phyloP scores from a whole-genome alignment of 768 basidiomycete species.

The Russula foetens region DNA sequence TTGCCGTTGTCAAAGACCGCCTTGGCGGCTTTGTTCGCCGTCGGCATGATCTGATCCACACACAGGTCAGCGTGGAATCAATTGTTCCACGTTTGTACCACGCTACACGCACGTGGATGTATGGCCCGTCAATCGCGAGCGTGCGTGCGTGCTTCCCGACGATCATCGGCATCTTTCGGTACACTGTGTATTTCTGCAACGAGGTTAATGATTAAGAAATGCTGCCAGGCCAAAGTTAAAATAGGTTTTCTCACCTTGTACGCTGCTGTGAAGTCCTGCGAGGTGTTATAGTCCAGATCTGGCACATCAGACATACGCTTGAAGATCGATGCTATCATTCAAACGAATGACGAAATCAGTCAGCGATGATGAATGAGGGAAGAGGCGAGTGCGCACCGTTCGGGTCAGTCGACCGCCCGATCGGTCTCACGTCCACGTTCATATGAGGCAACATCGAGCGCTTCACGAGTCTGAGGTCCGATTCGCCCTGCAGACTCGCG shows the following conservation, averaged over 20 bases:
- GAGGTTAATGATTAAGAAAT: too few relatives aligned
- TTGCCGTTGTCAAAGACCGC: slow-evolving; percentile 85
- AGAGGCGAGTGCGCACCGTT: slow-evolving; percentile 57
- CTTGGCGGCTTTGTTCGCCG: slow-evolving; percentile 57
- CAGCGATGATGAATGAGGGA: too few relatives aligned
- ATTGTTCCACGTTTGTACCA: too few relatives aligned
- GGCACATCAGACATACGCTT: slow-evolving; percentile 73
- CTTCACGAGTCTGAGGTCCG: slow-evolving; percentile 75
- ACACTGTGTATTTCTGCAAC: slow-evolving; percentile 78
- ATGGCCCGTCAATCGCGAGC: slow-evolving; percentile 91
- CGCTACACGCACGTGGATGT: slow-evolving; percentile 69
- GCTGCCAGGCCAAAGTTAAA: neutral
- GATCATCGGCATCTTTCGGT: slow-evolving; percentile 91
- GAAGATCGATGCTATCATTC: slow-evolving; percentile 78
- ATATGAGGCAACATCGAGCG: slow-evolving; percentile 65
- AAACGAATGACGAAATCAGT: neutral
- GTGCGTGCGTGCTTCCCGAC: slow-evolving; percentile 85
- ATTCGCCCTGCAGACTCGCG: slow-evolving; percentile 85
- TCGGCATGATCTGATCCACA: slow-evolving; percentile 74
- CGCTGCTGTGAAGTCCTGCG: slow-evolving; percentile 72
- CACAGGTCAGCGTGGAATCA: neutral
- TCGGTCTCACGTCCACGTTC: slow-evolving; percentile 59
- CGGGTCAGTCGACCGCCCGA: slow-evolving; percentile 77
- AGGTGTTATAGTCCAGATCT: slow-evolving; percentile 40
- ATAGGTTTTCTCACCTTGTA: slow-evolving; percentile 57